Evolutionary conservation across 1,284 basidiomycete species (phyloP), one percentile per base, ranked within the genome.

Genomic region (Cryptococcus jaspeensis): DNA sequence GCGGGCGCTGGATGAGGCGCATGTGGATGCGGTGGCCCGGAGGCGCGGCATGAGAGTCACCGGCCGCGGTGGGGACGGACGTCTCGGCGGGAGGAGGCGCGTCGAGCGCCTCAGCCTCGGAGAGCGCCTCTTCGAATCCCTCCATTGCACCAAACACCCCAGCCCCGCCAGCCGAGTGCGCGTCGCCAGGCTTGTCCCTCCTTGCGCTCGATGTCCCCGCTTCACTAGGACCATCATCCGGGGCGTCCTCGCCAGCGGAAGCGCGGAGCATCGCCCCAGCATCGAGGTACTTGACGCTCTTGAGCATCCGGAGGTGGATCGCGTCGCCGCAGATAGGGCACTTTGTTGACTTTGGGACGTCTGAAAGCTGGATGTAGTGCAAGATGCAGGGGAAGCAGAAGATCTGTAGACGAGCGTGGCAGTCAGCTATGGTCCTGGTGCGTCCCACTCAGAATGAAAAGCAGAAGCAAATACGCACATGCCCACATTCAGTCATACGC

Each of bases 261-360:
- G 71, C 67, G 12, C 60, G 47, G 16, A 75, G 60, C 71, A 74
- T 74, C 2, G 66, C 70, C 45, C 61, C 61, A 15, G 73, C 72
- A 47, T 71, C 71, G 58, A 55, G 78, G 68, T 80, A 83, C 51
- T 79, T 91, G 67, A 99, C 94, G 55, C 84, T 85, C 82, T 98
- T 98, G 65, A 99, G 86, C 76, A 96, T 90, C 60, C 85, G 85
- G 75, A 90, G 89, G 72, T 89, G 88, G 47, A 99, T 84, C 9
- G 92, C 89, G 78, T 99, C 96, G 71, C 90, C 90, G 75, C 95
- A 99, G 55, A 99, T 93, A 0, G 95, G 96, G 75, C 96, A 99
- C 56, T 87, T 85, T 32, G 87, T 86, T 84, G 88, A 92, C 76
- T 92, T 90, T 60, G 79, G 77, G 55, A 86, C 87, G 52, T 92